Evolutionary conservation across 1,139 yeast species (phyloP), one percentile per base, ranked within the genome.

Genomic region (Hyphopichia buzzinii): DNA sequence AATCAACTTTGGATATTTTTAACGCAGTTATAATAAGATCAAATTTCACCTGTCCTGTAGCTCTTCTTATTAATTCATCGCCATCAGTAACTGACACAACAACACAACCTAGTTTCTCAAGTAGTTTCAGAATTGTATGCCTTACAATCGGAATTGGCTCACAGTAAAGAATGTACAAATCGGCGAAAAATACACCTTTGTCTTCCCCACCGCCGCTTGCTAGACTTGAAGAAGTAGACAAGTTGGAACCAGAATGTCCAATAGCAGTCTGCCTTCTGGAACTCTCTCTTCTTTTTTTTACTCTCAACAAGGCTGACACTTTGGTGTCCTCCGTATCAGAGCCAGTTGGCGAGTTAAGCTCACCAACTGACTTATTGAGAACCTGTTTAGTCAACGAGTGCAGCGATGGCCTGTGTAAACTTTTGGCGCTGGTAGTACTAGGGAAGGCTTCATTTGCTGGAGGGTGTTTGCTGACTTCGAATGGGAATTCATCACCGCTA

Each of bases 131-230:
- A 29, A 84, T 74, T 10, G 86, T 74, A 53, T 79, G 88, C 33
- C 95, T 64, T 43, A 86, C 83, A 35, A 84, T 84, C 0, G 96
- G 92, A 42, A 86, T 86, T 3, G 94, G 89, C 51, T 89, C 96
- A 61, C 96, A 89, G 23, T 88, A 72, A 34, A 90, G 64, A 3
- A 88, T 81, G 55, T 87, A 94, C 41, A 85, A 36, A 42, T 70
- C 68, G 36, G 43, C 38, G 29, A 43, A 36, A 6, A 31, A 35
- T 13, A 35, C 34, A 11, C 31, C 42, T 21, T 26, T 31, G 8
- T 14, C 29, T 34, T 26, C 50, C 32, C 24, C 11, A 24, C 34
- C 8, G 12, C 38, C 31, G 17, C 37, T 31, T 3, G 25, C 26
- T 4, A 13, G 8, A 8, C 26, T 14, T 3, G 32, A 12, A 4